Evolutionary conservation across 2,329 filamentous ascomycete species (phyloP).

Genomic region (Scedosporium boydii): DNA sequence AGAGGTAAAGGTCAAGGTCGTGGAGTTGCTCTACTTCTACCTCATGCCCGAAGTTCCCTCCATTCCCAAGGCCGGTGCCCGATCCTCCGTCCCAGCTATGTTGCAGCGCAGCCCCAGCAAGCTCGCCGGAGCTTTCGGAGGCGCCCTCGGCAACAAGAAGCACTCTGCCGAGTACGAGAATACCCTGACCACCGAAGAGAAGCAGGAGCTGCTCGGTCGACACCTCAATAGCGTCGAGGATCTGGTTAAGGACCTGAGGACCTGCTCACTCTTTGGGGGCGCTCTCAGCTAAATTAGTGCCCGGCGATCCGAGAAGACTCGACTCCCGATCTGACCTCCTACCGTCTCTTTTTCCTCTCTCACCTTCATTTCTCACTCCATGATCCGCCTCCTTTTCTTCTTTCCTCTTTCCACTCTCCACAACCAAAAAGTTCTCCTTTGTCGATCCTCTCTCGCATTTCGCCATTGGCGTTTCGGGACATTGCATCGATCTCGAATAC

Average conservation of each 20-base stretch:
- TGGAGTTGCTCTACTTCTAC: constrained; percentile 98
- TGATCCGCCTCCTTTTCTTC: neutral
- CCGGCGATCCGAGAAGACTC: neutral
- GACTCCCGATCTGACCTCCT: neutral
- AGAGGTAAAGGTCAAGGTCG: constrained; percentile 89
- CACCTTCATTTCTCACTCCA: constrained; percentile 2
- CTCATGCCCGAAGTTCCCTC: constrained; percentile 80
- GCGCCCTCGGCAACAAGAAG: constrained; percentile 18
- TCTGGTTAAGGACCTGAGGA: constrained; percentile 73
- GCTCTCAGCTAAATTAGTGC: constrained; percentile 25
- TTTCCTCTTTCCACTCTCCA: neutral
- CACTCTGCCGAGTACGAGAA: constrained; percentile 22
- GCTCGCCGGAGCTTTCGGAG: constrained; percentile 47
- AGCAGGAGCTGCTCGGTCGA: constrained; percentile 66
- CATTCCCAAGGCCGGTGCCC: constrained; percentile 38
- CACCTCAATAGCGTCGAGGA: constrained; percentile 79
- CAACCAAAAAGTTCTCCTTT: neutral
- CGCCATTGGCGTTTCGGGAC: neutral
- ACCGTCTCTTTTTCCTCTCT: constrained; percentile 6
- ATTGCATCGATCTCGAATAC: neutral
- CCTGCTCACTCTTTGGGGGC: constrained; percentile 65
- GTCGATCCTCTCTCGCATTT: neutral
- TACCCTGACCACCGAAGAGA: constrained; percentile 67
- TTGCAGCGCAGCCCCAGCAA: constrained; percentile 62
- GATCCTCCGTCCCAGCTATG: constrained; percentile 38